Percentiles rank a stretch among this genome's conserved stretches.
Evolutionary conservation across 202 grass and related monocot genomes (phyloP).

Genomic region (Panicum virgatum): DNA sequence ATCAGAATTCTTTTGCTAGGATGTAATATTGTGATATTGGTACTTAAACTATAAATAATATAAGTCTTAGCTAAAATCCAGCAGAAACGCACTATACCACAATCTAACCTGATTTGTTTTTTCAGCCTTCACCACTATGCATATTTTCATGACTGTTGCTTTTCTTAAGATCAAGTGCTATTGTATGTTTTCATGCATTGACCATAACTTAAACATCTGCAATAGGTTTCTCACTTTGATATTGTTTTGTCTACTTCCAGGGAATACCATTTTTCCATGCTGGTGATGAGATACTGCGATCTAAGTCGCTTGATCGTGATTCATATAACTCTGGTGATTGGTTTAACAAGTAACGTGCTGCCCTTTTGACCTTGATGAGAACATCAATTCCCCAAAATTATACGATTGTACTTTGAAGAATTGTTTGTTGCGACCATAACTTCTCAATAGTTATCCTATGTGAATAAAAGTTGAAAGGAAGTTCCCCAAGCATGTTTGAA

Average conservation of each 20-base stretch:
- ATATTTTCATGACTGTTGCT: neutral
- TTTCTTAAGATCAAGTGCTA: neutral
- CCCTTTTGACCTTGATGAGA: conserved; percentile 21
- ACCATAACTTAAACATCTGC: conserved; percentile 10
- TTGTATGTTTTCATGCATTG: conserved; percentile 9
- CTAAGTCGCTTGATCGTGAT: conserved; percentile 94
- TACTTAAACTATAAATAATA: conserved; percentile 7
- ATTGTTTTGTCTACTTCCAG: conserved; percentile 41
- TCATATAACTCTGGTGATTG: conserved; percentile 96
- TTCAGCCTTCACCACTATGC: neutral
- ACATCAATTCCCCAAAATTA: conserved; percentile 14
- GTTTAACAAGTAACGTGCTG: conserved; percentile 84
- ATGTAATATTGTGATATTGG: conserved; percentile 16
- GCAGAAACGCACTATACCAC: neutral
- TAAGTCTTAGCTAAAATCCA: neutral
- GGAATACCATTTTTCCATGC: conserved; percentile 97
- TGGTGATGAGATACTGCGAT: conserved; percentile 89
- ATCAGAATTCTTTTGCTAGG: conserved; percentile 4
- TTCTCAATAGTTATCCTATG: conserved; percentile 11
- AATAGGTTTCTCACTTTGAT: conserved; percentile 4
- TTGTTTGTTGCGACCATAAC: neutral
- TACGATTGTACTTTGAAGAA: neutral
- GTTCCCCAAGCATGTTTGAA: conserved; percentile 1
- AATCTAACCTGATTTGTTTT: neutral
- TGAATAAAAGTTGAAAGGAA: conserved; percentile 12